phyloP scores from a whole-genome alignment of 2,329 filamentous ascomycete genomes.

The Fusarium odoratissimum region DNA sequence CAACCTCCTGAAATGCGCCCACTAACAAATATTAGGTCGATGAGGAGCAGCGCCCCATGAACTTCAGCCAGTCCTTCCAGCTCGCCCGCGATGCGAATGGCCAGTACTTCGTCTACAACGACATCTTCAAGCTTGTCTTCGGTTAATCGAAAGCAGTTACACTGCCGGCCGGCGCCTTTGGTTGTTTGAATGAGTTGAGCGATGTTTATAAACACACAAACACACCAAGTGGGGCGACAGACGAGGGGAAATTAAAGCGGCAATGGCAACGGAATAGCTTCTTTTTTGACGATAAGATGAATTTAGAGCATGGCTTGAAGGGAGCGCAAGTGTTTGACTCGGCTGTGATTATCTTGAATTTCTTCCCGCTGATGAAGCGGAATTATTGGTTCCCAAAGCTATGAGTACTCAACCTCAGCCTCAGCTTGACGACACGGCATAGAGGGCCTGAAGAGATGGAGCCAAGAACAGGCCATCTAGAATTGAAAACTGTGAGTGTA shows the following conservation, averaged over 20 bases:
- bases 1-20: not conserved
- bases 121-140: conserved; percentile 93
- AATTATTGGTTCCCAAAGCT: not conserved
- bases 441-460: not conserved
- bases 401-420: conserved; percentile 1
- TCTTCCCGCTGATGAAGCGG: not conserved
- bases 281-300: conserved; percentile 41
- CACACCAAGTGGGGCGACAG: conserved; percentile 29
- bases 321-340: conserved; percentile 7
- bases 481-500: not conserved
- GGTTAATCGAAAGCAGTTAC: conserved; percentile 51
- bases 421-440: conserved; percentile 6
- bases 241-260: conserved; percentile 34
- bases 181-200: conserved; percentile 7
- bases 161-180: conserved; percentile 4
- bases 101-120: conserved; percentile 90
- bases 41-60: conserved; percentile 87
- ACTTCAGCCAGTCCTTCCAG: conserved; percentile 91
- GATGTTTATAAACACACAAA: conserved; percentile 21
- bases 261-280: conserved; percentile 30
- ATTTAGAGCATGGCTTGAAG: conserved; percentile 32
- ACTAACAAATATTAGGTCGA: conserved; percentile 72
- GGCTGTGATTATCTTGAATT: conserved; percentile 9
- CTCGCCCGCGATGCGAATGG: conserved; percentile 75
- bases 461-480: not conserved